Percentiles rank a stretch among this genome's conserved stretches.
phyloP scores from a whole-genome alignment of 345 rosid species.

The Psidium guajava region DNA sequence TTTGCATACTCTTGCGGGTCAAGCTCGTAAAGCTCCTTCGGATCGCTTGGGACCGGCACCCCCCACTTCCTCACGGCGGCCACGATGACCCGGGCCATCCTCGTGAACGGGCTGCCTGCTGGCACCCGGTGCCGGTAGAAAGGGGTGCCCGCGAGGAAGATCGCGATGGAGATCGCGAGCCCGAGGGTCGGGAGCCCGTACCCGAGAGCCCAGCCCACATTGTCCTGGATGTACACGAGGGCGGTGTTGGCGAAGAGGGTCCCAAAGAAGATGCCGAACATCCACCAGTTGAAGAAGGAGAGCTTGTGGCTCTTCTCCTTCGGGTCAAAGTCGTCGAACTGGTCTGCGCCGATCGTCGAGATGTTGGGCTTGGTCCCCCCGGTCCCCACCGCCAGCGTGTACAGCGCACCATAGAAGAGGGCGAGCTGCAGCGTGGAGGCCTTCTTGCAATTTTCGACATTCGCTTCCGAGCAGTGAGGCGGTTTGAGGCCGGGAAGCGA shows the following conservation, averaged over 20 bases:
- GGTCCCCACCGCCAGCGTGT: slow-evolving; percentile 63
- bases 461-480: slow-evolving; percentile 28
- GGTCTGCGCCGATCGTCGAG: slow-evolving; percentile 88
- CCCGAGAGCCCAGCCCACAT: slow-evolving; percentile 78
- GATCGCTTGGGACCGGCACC: slow-evolving; percentile 28
- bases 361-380: slow-evolving; percentile 96
- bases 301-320: slow-evolving; percentile 67
- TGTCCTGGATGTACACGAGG: slow-evolving; percentile 84
- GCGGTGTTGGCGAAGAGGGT: slow-evolving; percentile 74
- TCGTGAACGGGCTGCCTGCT: slow-evolving; percentile 59
- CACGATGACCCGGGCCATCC: slow-evolving; percentile 66
- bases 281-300: slow-evolving; percentile 99
- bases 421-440: slow-evolving; percentile 52
- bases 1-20: slow-evolving; percentile 36
- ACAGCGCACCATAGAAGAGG: slow-evolving; percentile 63
- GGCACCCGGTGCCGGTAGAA: slow-evolving; percentile 68
- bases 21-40: slow-evolving; percentile 41
- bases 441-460: slow-evolving; percentile 30
- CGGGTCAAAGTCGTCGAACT: slow-evolving; percentile 71
- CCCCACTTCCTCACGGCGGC: slow-evolving; percentile 57
- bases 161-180: slow-evolving; percentile 33
- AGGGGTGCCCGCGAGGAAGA: slow-evolving; percentile 65
- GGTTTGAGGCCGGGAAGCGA: slow-evolving; percentile 59
- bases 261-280: slow-evolving; percentile 87
- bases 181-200: slow-evolving; percentile 77